A percentile compares a stretch with the other conserved stretches of the same genome.
These are phyloP conservation scores for Suhomyces ambrosiae DNA, from an alignment of 1,139 yeast genomes.

Conservation along the genomic window DNA sequence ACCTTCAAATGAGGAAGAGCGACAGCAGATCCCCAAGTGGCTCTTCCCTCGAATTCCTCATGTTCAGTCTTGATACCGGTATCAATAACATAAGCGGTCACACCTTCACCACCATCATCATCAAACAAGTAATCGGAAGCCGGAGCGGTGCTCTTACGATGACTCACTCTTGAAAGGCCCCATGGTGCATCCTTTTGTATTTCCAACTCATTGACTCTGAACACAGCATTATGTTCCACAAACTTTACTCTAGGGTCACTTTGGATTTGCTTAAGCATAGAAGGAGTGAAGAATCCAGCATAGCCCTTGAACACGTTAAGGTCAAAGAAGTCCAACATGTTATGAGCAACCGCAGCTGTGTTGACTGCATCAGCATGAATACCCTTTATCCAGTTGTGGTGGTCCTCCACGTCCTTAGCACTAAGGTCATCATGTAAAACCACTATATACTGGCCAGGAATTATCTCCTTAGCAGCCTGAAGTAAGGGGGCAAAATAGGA, in stretches of 20 bases:
- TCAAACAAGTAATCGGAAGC: constrained; percentile 34
- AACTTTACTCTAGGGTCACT: constrained; percentile 34
- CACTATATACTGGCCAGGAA: constrained; percentile 34
- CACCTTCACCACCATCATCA: constrained; percentile 46
- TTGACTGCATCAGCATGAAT: constrained; percentile 5
- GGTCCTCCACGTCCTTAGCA: constrained; percentile 18
- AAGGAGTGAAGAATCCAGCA: constrained; percentile 35
- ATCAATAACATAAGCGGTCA: constrained; percentile 47
- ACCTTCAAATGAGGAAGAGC: constrained; percentile 38
- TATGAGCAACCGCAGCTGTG: constrained; percentile 1
- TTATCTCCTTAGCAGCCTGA: constrained; percentile 10
- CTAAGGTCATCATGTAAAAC: constrained; percentile 35
- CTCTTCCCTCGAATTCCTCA: constrained; percentile 46
- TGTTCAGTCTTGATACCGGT: constrained; percentile 46
- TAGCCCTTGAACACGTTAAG: constrained; percentile 36
- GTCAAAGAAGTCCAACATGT: constrained; percentile 24
- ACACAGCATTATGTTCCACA: constrained; percentile 39
- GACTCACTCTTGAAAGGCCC: constrained; percentile 44
- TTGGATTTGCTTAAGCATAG: constrained; percentile 28
- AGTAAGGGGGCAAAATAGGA: constrained; percentile 10
- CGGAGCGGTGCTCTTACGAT: constrained; percentile 23
- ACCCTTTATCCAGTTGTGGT: constrained; percentile 8
- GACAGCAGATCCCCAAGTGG: constrained; percentile 44
- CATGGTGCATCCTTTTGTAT: constrained; percentile 44
- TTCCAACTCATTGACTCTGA: constrained; percentile 36